Evolutionary conservation across 148 eudicot genomes (phyloP).

Genomic region (Persicaria maculosa): DNA sequence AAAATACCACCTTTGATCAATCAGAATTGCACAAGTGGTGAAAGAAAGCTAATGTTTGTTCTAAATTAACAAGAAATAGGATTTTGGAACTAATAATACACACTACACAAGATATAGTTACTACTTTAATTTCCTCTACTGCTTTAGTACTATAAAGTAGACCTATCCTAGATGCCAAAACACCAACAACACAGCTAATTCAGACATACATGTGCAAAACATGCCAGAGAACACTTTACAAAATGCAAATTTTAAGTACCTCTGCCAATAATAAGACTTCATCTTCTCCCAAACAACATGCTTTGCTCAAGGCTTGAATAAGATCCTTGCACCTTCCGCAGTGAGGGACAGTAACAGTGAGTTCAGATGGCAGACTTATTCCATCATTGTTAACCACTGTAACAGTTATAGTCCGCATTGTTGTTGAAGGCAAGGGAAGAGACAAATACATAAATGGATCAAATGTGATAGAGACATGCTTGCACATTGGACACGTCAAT

Average conservation of each 20-base stretch:
- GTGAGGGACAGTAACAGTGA: constrained; percentile 63
- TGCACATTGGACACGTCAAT: constrained; percentile 70
- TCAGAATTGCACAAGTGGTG: not conserved
- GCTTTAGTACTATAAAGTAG: not conserved
- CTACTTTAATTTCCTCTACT: not conserved
- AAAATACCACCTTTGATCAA: not conserved
- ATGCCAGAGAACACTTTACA: not conserved
- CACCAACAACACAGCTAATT: not conserved
- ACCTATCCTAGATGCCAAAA: constrained; percentile 2
- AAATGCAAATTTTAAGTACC: constrained; percentile 32
- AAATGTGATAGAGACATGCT: constrained; percentile 60
- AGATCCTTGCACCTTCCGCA: constrained; percentile 67
- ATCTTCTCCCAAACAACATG: constrained; percentile 48
- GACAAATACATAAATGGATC: constrained; percentile 84
- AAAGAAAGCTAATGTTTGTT: not conserved
- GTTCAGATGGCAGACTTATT: constrained; percentile 31
- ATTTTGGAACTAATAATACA: not conserved
- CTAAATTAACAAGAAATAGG: not conserved
- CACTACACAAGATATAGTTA: not conserved
- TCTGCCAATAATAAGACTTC: constrained; percentile 66
- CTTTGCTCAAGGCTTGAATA: constrained; percentile 48
- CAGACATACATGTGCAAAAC: not conserved
- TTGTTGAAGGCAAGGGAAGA: constrained; percentile 68
- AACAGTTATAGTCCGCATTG: constrained; percentile 65
- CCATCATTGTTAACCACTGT: constrained; percentile 67